Evolutionary conservation across 164 flowering plant genomes (phyloP), one percentile per base, ranked within the genome.

Genomic region (Brasenia schreberi): DNA sequence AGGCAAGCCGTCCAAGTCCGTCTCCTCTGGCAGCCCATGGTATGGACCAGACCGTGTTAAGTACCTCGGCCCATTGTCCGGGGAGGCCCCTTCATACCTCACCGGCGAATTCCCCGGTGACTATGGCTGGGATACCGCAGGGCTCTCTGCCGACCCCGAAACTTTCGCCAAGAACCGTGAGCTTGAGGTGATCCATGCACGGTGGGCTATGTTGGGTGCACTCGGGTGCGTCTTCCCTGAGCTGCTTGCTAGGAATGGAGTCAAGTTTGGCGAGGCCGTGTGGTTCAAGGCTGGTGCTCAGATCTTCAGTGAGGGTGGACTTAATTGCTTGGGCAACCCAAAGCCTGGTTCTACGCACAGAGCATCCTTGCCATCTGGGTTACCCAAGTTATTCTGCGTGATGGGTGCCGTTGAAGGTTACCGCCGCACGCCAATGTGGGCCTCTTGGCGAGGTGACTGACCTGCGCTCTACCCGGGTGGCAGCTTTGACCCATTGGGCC

Each of bases 331-430:
- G 67, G 72, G 72, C 33, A 70, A 64, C 68, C 72, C 72, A 0
- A 0, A 70, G 67, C 68, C 45, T 70, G 64, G 59, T 70, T 16
- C 72, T n/a, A 70, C 18, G 72, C 72, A 2, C 72, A 65, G 42
- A 70, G 72, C 72, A 70, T 70, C 27, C n/a, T 70, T 39, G 72
- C 72, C 39, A 70, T 70, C 60, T 70, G 72, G 72, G 72, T 67
- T 23, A 18, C 33, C 58, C 72, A 70, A 59, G 72, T 70, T 10
- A 60, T 70, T 42, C 43, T 70, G n/a, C n/a, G n/a, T n/a, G 9
- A 70, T 70, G 72, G 72, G 72, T 11, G 72, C 72, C 1, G 72
- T 70, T 70, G 72, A 64, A 64, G 72, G 72, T 7, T 69, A 70
- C 67, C 66, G 72, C 72, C 59, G 72, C n/a, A n/a, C n/a, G n/a